phyloP scores from a whole-genome alignment of 2,329 filamentous ascomycete genomes.

The Neopestalotiopsis clavispora region DNA sequence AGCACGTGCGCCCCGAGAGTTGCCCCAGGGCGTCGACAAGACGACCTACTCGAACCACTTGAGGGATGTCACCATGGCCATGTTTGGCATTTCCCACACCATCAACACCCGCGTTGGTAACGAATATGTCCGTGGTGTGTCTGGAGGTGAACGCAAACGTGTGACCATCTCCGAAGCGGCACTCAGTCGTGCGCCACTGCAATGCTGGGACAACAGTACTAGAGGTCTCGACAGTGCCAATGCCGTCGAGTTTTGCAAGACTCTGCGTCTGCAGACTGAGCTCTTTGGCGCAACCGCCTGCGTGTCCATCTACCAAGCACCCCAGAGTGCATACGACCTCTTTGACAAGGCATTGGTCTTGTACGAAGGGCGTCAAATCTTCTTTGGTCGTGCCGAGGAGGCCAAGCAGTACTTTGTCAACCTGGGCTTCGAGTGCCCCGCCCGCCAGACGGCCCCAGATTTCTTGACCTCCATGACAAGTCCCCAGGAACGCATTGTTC shows the following conservation, averaged over 20 bases:
- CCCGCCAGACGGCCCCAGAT: conserved; percentile 69
- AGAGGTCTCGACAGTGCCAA: conserved; percentile 75
- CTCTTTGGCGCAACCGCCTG: conserved; percentile 37
- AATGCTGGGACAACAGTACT: conserved; percentile 73
- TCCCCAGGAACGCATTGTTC: conserved; percentile 56
- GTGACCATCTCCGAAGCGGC: conserved; percentile 65
- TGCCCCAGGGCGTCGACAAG: conserved; percentile 59
- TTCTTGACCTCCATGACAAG: conserved; percentile 74
- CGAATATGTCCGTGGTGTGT: conserved; percentile 74
- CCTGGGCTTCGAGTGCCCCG: conserved; percentile 68
- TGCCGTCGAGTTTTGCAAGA: conserved; percentile 74
- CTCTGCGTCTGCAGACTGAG: conserved; percentile 49
- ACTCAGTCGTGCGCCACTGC: conserved; percentile 57
- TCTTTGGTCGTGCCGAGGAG: conserved; percentile 61
- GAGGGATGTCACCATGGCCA: conserved; percentile 73
- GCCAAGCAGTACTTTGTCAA: conserved; percentile 68
- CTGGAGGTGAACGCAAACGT: conserved; percentile 72
- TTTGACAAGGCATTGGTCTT: conserved; percentile 63
- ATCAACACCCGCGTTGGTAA: conserved; percentile 75
- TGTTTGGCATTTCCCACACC: conserved; percentile 74
- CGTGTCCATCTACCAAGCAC: conserved; percentile 73
- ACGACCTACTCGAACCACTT: conserved; percentile 63
- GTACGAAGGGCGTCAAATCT: conserved; percentile 65
- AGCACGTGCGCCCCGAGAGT: conserved; percentile 64
- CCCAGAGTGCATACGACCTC: conserved; percentile 63